Conservation (phyloP, 306 rosid species). For the Trifolium repens region DNA sequence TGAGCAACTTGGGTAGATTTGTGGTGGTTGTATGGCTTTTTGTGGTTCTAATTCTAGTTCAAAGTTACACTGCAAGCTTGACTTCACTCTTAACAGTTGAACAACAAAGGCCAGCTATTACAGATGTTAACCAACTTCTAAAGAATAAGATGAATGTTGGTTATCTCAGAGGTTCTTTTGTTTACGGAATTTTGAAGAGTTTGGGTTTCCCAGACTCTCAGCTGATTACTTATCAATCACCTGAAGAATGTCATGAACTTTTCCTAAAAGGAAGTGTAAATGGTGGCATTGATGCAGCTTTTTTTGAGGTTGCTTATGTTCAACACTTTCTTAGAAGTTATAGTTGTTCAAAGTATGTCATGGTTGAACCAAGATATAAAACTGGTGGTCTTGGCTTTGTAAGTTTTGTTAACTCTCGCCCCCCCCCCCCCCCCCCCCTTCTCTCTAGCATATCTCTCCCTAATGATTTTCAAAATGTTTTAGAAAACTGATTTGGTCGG, state of each 20-base stretch:
- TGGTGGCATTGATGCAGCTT: conserved; percentile 60
- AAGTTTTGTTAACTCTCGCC: conserved; percentile 17
- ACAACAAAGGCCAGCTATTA: conserved; percentile 52
- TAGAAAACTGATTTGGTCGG: no score
- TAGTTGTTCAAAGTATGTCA: conserved; percentile 58
- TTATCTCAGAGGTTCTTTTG: conserved; percentile 52
- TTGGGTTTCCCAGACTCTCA: conserved; percentile 45
- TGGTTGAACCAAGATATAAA: conserved; percentile 53
- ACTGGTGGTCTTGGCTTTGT: conserved; percentile 73
- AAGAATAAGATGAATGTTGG: conserved; percentile 52
- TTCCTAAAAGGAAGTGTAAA: conserved; percentile 53
- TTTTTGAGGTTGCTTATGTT: conserved; percentile 60
- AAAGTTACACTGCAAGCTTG: conserved; percentile 73
- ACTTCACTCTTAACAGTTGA: conserved; percentile 65
- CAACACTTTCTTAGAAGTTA: conserved; percentile 48
- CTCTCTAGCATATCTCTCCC: no score
- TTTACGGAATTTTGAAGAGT: conserved; percentile 35
- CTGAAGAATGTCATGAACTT: conserved; percentile 47
- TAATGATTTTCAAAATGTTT: no score
- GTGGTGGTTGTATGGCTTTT: conserved; percentile 69
- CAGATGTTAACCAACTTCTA: conserved; percentile 50
- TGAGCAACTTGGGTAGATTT: conserved; percentile 61
- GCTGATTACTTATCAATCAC: conserved; percentile 29
- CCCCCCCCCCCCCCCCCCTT: no score
- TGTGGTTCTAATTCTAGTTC: conserved; percentile 62